These are phyloP conservation scores for Craspedostauros australis DNA, from an alignment of 108 stramenopile species.

Conservation along the genomic window DNA sequence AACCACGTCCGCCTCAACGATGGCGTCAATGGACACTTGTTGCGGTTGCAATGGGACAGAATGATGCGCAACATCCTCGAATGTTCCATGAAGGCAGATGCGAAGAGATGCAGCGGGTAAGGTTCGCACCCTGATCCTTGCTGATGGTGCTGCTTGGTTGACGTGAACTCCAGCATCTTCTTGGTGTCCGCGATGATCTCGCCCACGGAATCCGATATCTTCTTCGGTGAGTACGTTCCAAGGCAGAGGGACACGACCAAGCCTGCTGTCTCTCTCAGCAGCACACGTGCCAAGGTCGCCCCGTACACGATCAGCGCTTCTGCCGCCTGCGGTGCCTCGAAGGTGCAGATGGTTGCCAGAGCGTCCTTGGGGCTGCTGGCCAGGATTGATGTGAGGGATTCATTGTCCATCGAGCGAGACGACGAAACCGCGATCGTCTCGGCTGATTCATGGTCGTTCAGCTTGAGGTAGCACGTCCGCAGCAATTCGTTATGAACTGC, in stretches of 20 bases:
- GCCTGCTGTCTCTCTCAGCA: constrained; percentile 78
- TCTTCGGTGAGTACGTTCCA: constrained; percentile 66
- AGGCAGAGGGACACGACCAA: constrained; percentile 79
- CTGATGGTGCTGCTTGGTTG: constrained; percentile 1
- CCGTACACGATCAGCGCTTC: constrained; percentile 68
- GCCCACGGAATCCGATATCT: constrained; percentile 46
- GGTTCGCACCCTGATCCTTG: constrained; percentile 53
- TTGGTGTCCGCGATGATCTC: constrained; percentile 23
- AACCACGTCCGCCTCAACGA: constrained; percentile 66
- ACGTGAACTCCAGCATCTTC: constrained; percentile 26
- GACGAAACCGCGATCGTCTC: constrained; percentile 57
- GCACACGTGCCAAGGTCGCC: constrained; percentile 53
- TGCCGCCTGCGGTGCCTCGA: constrained; percentile 68
- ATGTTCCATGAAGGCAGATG: constrained; percentile 73
- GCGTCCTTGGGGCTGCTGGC: constrained; percentile 73
- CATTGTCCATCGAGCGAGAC: constrained; percentile 33
- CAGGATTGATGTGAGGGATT: constrained; percentile 50
- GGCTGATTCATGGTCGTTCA: constrained; percentile 70
- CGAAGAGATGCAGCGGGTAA: constrained; percentile 77
- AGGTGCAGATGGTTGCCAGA: constrained; percentile 70
- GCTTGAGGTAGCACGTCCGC: constrained; percentile 76
- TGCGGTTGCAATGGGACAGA: constrained; percentile 74
- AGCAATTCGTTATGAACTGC: constrained; percentile 72
- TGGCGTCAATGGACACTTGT: constrained; percentile 63
- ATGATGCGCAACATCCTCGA: constrained; percentile 77